Percentiles rank a stretch among this genome's conserved stretches.
Evolutionary conservation across 129 eudicot species (phyloP).

Genomic region (Flaveria bidentis): DNA sequence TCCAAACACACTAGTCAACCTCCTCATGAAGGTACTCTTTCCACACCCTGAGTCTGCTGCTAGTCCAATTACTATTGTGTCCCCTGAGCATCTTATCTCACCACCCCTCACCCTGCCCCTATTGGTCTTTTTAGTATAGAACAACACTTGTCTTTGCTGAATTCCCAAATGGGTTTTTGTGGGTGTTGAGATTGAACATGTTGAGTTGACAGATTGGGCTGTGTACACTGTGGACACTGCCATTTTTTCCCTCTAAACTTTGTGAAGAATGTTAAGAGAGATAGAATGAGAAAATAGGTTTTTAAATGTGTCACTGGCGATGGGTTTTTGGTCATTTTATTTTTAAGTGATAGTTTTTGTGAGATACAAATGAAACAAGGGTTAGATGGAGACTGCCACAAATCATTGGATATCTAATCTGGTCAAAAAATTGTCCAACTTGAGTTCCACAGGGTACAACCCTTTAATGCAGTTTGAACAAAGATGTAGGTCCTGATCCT

Average conservation of each 20-base stretch:
- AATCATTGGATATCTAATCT: neutral
- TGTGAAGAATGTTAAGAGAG: conserved; percentile 21
- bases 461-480: conserved; percentile 12
- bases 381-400: neutral
- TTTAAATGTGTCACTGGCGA: conserved; percentile 35
- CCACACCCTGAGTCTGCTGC: conserved; percentile 99
- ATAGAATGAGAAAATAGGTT: conserved; percentile 33
- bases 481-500: neutral
- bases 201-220: conserved; percentile 65
- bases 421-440: conserved; percentile 22
- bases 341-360: conserved; percentile 38
- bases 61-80: conserved; percentile 78
- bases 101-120: conserved; percentile 33
- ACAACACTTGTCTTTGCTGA: conserved; percentile 64
- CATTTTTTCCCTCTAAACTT: conserved; percentile 48
- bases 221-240: conserved; percentile 80
- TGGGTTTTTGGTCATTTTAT: conserved; percentile 34
- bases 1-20: conserved; percentile 92
- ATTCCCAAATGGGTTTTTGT: conserved; percentile 65
- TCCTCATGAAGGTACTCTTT: conserved; percentile 92
- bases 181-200: conserved; percentile 70
- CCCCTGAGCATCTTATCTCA: conserved; percentile 59
- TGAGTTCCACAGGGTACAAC: conserved; percentile 23
- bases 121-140: conserved; percentile 42
- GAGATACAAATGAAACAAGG: conserved; percentile 41